phyloP scores from a whole-genome alignment of 2,329 filamentous ascomycete genomes.

The Arthrobotrys iridis region DNA sequence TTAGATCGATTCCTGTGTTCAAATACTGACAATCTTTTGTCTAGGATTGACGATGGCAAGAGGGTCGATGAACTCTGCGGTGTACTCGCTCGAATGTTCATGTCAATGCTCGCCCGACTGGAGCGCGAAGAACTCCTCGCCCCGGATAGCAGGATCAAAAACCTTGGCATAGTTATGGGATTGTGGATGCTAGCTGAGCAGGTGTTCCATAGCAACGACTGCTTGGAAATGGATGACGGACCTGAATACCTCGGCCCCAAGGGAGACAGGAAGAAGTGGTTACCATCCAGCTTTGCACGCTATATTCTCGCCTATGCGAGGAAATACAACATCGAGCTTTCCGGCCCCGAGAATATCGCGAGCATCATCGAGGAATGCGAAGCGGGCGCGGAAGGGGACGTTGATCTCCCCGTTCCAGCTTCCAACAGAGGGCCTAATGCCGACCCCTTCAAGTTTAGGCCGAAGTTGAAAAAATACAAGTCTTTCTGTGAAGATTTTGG shows the following conservation, averaged over 20 bases:
- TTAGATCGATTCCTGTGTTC: background rate
- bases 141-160: conserved; percentile 61
- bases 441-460: conserved; percentile 55
- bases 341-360: conserved; percentile 58
- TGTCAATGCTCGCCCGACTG: conserved; percentile 62
- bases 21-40: background rate
- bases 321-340: conserved; percentile 60
- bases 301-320: conserved; percentile 61
- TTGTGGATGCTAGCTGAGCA: conserved; percentile 59
- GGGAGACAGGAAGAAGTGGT: conserved; percentile 40
- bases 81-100: conserved; percentile 61
- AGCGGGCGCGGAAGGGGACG: conserved; percentile 9
- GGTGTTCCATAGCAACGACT: conserved; percentile 31
- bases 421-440: conserved; percentile 58
- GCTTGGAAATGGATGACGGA: conserved; percentile 54
- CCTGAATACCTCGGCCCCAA: conserved; percentile 45
- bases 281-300: conserved; percentile 58
- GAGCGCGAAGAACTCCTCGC: conserved; percentile 60
- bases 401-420: conserved; percentile 58
- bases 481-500: conserved; percentile 59
- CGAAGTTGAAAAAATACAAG: conserved; percentile 56
- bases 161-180: conserved; percentile 62
- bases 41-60: conserved; percentile 59
- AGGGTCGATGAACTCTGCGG: conserved; percentile 49
- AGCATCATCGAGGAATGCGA: conserved; percentile 56